A percentile compares a stretch with the other conserved stretches of the same genome.
phyloP scores from a whole-genome alignment of 495 filamentous ascomycete genomes.

The Saxophila tyrrhenica region DNA sequence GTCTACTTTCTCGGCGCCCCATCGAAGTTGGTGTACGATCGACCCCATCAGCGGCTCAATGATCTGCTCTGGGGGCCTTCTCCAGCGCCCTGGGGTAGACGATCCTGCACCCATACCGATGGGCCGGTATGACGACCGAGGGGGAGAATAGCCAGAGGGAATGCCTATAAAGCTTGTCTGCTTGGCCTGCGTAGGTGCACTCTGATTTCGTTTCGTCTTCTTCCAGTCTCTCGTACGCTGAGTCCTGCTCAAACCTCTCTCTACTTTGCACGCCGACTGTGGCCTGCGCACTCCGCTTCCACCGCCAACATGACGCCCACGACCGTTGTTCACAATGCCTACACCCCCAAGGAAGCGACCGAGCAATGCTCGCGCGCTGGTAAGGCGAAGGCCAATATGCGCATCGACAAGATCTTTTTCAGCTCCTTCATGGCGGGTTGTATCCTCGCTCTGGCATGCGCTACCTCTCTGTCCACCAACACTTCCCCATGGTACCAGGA shows the following conservation, averaged over 20 bases:
- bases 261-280: not conserved
- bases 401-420: constrained; percentile 20
- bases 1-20: no score
- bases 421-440: constrained; percentile 16
- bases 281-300: not conserved
- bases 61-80: no score
- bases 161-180: not conserved
- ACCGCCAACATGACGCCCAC: not conserved
- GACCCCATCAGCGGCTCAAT: no score
- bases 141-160: not conserved
- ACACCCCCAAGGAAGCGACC: constrained; percentile 16
- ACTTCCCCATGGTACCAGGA: constrained; percentile 48
- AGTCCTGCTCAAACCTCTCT: not conserved
- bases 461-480: constrained; percentile 40
- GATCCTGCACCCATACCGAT: not conserved
- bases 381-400: constrained; percentile 19
- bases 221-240: not conserved
- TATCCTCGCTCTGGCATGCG: constrained; percentile 26
- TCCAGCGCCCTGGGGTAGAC: no score
- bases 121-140: not conserved
- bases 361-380: constrained; percentile 21
- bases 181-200: not conserved
- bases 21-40: no score
- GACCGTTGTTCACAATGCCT: constrained; percentile 10
- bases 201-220: not conserved